Evolutionary conservation across 371 early-diverging fungal genomes (phyloP), one percentile per base, ranked within the genome.

Genomic region (Agmasoma carcini): DNA sequence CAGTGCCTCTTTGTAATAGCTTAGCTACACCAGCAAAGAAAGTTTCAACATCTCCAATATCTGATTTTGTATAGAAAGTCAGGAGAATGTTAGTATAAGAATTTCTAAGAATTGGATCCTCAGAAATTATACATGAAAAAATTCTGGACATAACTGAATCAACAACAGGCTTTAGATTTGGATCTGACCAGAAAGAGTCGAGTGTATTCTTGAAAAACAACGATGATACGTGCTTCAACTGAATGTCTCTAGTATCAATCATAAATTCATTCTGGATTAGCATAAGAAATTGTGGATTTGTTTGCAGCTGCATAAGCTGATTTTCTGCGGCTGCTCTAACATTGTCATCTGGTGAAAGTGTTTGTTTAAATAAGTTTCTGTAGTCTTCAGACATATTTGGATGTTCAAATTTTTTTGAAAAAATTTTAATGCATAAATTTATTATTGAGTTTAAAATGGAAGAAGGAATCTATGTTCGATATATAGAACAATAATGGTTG

Each of bases 131-230:
- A 43, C 49, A 51, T 44, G 36, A 33, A 2, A 64, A n/a, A 15
- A 69, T 33, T 14, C 57, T 55, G 4, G n/a, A 15, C 5, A 61
- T 43, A 14, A 69, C 17, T 40, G 17, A 15, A 2, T 37, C 27
- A n/a, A 33, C 50, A 19, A 49, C 20, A 23, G 30, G 15, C 23
- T 51, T 30, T 23, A 61, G 45, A 29, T 38, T 47, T 9, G 34
- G 6, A 29, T 15, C 17, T 7, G 17, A 43, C 49, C 62, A 68
- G 7, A 59, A 41, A 6, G 38, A 38, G n/a, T 47, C 49, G 14
- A 72, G 34, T 34, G 59, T 27, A 56, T 69, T 72, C 49, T 55
- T 61, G 43, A 66, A 65, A 58, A 43, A 72, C 26, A 69, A 23
- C 3, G 61, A 22, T 11, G 58, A 15, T 0, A 61, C 43, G 43